A percentile compares a stretch with the other conserved stretches of the same genome.
phyloP scores from a whole-genome alignment of 164 flowering plant species.

The Paratinospora sagittata region DNA sequence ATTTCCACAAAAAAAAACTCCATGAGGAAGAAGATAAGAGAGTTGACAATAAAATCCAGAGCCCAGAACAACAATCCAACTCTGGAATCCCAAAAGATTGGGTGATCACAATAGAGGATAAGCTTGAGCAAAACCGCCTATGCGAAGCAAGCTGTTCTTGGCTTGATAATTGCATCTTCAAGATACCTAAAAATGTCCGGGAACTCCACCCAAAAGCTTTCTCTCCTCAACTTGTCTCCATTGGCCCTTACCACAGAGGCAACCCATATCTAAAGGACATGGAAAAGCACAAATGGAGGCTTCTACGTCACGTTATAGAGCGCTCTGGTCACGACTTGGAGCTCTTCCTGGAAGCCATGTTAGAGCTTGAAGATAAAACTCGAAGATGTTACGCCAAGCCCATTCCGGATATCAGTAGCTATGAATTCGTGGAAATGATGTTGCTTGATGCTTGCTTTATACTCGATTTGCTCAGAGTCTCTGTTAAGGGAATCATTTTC shows the following conservation, averaged over 20 bases:
- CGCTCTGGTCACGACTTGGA: constrained; percentile 18
- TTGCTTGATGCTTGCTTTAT: constrained; percentile 14
- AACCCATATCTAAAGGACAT: constrained; percentile 15
- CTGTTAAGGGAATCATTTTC: neutral
- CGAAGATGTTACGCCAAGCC: constrained; percentile 26
- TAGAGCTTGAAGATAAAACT: constrained; percentile 19
- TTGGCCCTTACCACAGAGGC: constrained; percentile 28
- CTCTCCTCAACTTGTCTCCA: constrained; percentile 12
- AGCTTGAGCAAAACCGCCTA: constrained; percentile 1
- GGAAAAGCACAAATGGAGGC: constrained; percentile 37
- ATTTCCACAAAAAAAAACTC: neutral
- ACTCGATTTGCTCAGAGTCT: constrained; percentile 8
- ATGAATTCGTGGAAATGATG: constrained; percentile 10
- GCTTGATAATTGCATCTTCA: constrained; percentile 10
- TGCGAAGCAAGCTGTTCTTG: neutral
- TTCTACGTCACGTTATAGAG: constrained; percentile 23
- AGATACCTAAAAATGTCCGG: constrained; percentile 4
- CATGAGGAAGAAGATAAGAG: neutral
- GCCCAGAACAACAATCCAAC: neutral
- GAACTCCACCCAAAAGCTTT: constrained; percentile 6
- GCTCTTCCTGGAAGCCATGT: constrained; percentile 19
- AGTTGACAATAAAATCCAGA: neutral
- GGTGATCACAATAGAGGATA: constrained; percentile 14
- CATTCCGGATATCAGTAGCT: neutral
- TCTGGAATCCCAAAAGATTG: constrained; percentile 5